Conservation (phyloP, 805 yeast genomes). For the Torulaspora indica region DNA sequence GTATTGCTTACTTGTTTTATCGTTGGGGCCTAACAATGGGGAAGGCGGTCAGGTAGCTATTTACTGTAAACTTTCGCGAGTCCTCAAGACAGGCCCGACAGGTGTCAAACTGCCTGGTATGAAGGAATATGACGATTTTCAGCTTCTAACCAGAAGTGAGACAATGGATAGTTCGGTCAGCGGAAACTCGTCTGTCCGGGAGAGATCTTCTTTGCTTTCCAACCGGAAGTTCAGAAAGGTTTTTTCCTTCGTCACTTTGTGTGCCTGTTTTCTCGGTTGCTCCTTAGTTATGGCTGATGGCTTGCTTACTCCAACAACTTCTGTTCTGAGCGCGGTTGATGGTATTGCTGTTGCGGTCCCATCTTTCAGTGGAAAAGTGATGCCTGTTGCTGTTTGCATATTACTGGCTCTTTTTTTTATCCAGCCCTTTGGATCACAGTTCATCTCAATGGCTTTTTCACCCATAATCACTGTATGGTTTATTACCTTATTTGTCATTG, state of each 20-base stretch:
- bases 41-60: constrained; percentile 66
- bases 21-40: constrained; percentile 51
- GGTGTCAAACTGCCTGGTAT: constrained; percentile 41
- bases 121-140: constrained; percentile 32
- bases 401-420: no score
- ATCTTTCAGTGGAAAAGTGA: no score
- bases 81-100: constrained; percentile 43
- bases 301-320: no score
- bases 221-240: constrained; percentile 5
- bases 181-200: not conserved
- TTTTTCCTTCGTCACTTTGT: constrained; percentile 16
- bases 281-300: no score
- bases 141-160: constrained; percentile 37
- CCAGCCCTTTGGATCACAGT: no score
- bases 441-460: no score
- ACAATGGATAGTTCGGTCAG: constrained; percentile 2
- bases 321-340: no score
- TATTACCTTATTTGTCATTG: no score
- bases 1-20: constrained; percentile 46
- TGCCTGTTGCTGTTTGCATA: no score
- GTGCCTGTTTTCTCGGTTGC: constrained; percentile 49
- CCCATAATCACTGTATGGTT: no score
- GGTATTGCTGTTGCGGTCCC: no score
- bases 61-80: constrained; percentile 52
- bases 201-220: constrained; percentile 33